These are phyloP conservation scores for Gnomoniopsis sp. DNA, from an alignment of 2,329 filamentous ascomycete genomes.

Conservation along the genomic window DNA sequence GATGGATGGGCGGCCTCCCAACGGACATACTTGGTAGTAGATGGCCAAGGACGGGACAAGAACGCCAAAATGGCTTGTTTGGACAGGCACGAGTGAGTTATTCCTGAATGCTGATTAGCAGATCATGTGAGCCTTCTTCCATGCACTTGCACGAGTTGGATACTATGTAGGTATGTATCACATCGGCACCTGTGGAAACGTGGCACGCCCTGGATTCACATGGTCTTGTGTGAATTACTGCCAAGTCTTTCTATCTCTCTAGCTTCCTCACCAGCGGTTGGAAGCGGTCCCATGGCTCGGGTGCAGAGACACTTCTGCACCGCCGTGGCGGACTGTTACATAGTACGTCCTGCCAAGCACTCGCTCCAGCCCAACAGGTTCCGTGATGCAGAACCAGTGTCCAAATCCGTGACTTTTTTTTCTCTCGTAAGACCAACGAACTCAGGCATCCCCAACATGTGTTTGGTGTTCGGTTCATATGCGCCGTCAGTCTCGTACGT, in stretches of 20 bases:
- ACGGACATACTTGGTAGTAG: neutral
- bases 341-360: slow-evolving; percentile 8
- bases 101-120: neutral
- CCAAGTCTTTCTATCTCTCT: slow-evolving; percentile 12
- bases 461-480: neutral
- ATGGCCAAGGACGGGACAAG: neutral
- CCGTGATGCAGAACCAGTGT: too few relatives aligned
- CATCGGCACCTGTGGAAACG: neutral
- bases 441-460: neutral
- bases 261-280: slow-evolving; percentile 1
- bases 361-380: neutral
- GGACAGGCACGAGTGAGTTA: neutral
- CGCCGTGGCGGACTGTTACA: neutral
- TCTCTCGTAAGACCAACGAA: slow-evolving; percentile 4
- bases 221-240: slow-evolving; percentile 5
- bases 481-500: neutral
- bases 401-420: neutral
- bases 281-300: slow-evolving; percentile 8
- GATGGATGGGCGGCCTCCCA: neutral
- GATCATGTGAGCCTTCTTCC: neutral
- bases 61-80: neutral
- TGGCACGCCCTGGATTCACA: neutral
- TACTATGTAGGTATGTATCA: neutral
- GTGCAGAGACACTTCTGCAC: slow-evolving; percentile 1
- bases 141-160: neutral